Evolutionary conservation across 129 eudicot species (phyloP), one percentile per base, ranked within the genome.

Genomic region (Centrapalus pauciflorus): DNA sequence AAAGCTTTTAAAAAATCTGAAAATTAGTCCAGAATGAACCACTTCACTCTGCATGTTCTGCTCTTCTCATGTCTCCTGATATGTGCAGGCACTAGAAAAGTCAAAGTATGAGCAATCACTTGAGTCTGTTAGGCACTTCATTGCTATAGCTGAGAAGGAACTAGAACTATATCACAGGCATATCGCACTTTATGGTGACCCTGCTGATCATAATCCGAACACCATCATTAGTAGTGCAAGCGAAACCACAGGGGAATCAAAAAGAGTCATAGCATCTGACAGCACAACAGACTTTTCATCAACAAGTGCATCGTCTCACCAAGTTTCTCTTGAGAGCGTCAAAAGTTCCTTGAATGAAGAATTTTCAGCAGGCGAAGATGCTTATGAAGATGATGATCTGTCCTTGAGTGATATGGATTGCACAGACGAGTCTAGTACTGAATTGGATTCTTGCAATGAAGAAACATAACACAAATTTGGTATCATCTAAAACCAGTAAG

Each of bases 21-120:
- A 37, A 33, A 3, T 40, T 38, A 37, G 23, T 8, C 23, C n/a
- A 60, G 17, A 23, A n/a, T n/a, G 17, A 59, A 17, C 46, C 65
- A 19, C 29, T 7, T 45, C 27, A 28, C 12, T 20, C 43, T 70
- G 20, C 34, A n/a, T 41, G 26, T 70, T 57, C 29, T 27, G 29
- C 7, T 58, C 19, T 27, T 61, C 48, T 41, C 20, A 38, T 55
- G 61, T 33, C 52, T 33, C 65, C 29, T 40, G 60, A 58, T 38
- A 29, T 50, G 64, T 59, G 56, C 95, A 92, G 96, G 96, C 96
- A 34, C 55, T 84, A 66, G 96, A 93, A 60, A 93, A 93, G 87
- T 89, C 96, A 2, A 93, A 86, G 72, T 93, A 93, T 45, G 96
- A 89, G 79, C 99, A 93, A 64, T 93, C 99, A 12, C 88, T 89